Percentiles rank a stretch among this genome's conserved stretches.
Evolutionary conservation across 2,329 filamentous ascomycete genomes (phyloP).

Genomic region (Fusarium brachygibbosum): DNA sequence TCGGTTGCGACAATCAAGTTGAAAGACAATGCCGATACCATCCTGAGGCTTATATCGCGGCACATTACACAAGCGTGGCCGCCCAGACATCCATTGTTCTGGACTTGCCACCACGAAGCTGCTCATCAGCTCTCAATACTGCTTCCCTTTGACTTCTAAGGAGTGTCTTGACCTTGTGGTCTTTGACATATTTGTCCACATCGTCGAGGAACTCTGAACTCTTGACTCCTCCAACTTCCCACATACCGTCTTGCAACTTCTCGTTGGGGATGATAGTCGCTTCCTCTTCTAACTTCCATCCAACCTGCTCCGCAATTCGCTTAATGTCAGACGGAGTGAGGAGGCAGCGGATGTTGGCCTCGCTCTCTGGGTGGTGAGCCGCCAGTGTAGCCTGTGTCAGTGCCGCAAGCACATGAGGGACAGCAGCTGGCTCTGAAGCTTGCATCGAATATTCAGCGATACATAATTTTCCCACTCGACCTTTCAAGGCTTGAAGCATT

Average conservation of each 20-base stretch:
- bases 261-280: background rate
- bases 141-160: conserved; percentile 1
- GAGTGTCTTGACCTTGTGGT: background rate
- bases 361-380: conserved; percentile 1
- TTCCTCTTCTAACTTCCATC: conserved; percentile 3
- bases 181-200: background rate
- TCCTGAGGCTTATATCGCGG: too few species aligned
- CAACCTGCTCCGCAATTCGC: background rate
- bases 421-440: conserved; percentile 2
- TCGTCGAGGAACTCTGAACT: background rate
- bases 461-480: conserved; percentile 1
- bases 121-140: background rate
- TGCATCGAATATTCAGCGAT: conserved; percentile 26
- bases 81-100: conserved; percentile 29
- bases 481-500: conserved; percentile 2
- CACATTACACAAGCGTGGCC: background rate
- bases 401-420: conserved; percentile 15
- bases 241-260: conserved; percentile 3
- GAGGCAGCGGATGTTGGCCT: conserved; percentile 14
- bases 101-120: background rate
- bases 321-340: conserved; percentile 11
- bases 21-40: too few species aligned
- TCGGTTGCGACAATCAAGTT: too few species aligned
- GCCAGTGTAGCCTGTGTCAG: conserved; percentile 14
- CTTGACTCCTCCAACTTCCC: conserved; percentile 16